These are phyloP conservation scores for Didymosphaeria variabile DNA, from an alignment of 2,329 filamentous ascomycete genomes.

Conservation along the genomic window DNA sequence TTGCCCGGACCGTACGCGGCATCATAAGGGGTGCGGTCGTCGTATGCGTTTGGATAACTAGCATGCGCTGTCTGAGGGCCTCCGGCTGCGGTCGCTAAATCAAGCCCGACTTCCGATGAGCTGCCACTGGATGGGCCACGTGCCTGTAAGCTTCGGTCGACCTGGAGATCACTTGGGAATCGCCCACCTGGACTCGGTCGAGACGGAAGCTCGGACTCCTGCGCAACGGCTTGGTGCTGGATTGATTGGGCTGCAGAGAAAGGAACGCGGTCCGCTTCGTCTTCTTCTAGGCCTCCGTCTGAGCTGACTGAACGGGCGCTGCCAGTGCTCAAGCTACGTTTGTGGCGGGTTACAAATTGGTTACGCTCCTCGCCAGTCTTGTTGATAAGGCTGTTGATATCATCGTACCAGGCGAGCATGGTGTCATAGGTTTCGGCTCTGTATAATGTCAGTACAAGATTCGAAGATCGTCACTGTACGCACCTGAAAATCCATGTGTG, in stretches of 20 bases:
- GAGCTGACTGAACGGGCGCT: slow-evolving; percentile 62
- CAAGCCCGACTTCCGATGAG: slow-evolving; percentile 68
- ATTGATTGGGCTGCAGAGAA: slow-evolving; percentile 68
- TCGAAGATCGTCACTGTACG: not conserved
- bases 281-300: slow-evolving; percentile 51
- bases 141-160: slow-evolving; percentile 84
- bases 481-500: slow-evolving; percentile 71
- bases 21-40: slow-evolving; percentile 25
- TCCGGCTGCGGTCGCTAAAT: slow-evolving; percentile 67
- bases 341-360: slow-evolving; percentile 84
- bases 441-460: not conserved
- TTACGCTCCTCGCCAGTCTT: slow-evolving; percentile 87
- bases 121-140: slow-evolving; percentile 84
- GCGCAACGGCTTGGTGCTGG: slow-evolving; percentile 41
- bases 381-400: slow-evolving; percentile 89
- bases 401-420: slow-evolving; percentile 96
- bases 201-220: slow-evolving; percentile 59
- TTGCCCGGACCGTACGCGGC: slow-evolving; percentile 21
- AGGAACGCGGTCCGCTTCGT: slow-evolving; percentile 71
- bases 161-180: slow-evolving; percentile 92
- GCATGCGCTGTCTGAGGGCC: slow-evolving; percentile 43
- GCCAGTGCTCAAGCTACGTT: slow-evolving; percentile 76
- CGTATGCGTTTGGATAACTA: slow-evolving; percentile 28
- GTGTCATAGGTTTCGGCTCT: slow-evolving; percentile 79
- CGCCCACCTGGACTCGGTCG: slow-evolving; percentile 92